Evolutionary conservation across 129 eudicot species (phyloP).

Genomic region (sunflower (Helianthus annuus)): DNA sequence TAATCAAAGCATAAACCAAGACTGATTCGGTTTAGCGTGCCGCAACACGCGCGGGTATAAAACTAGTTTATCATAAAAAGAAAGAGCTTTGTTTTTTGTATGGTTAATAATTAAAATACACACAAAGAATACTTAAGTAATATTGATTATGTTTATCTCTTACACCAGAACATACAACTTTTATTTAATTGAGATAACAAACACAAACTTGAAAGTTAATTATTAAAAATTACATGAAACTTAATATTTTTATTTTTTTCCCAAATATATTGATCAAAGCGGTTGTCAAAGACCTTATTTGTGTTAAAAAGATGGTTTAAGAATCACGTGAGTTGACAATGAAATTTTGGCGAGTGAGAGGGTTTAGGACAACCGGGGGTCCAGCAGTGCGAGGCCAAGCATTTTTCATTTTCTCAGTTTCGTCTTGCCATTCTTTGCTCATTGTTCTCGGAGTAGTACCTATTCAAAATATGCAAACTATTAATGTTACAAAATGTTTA

Average conservation of each 20-base stretch:
- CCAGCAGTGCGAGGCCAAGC: slow-evolving; percentile 43
- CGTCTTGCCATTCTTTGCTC: slow-evolving; percentile 41
- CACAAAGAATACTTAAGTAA: too few relatives aligned
- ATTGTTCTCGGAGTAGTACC: slow-evolving; percentile 40
- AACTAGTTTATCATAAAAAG: too few relatives aligned
- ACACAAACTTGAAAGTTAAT: neutral
- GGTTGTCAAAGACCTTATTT: neutral
- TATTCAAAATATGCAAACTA: slow-evolving; percentile 18
- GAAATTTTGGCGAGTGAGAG: slow-evolving; percentile 37
- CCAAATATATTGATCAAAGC: neutral
- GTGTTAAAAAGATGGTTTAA: slow-evolving; percentile 9
- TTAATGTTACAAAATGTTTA: neutral
- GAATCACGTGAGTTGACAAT: slow-evolving; percentile 29
- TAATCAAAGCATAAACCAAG: too few relatives aligned
- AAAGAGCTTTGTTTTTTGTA: too few relatives aligned
- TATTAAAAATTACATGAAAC: neutral
- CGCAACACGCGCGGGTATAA: too few relatives aligned
- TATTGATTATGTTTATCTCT: too few relatives aligned
- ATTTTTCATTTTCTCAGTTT: slow-evolving; percentile 33
- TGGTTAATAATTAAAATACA: too few relatives aligned
- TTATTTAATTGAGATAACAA: too few relatives aligned
- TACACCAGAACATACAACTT: too few relatives aligned
- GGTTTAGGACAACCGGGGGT: slow-evolving; percentile 37
- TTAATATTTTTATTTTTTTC: neutral
- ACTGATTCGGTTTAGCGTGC: too few relatives aligned